Evolutionary conservation across 257 asterid genomes (phyloP).

Genomic region (Plantago elongata): DNA sequence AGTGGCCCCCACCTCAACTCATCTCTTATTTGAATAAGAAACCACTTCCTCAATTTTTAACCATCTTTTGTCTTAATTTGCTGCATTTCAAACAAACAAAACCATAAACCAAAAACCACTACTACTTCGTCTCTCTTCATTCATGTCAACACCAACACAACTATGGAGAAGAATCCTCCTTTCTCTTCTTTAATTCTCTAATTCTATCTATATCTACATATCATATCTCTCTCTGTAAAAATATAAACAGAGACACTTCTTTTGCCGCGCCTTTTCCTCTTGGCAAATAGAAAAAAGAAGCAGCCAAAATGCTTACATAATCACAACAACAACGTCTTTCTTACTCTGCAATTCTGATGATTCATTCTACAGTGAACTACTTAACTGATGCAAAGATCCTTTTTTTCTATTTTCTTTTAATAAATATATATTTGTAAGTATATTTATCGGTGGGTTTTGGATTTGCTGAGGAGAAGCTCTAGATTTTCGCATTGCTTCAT

Average conservation of each 20-base stretch:
- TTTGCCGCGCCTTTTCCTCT: conserved; percentile 9
- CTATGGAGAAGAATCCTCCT: no score
- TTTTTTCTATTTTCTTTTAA: neutral
- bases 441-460: neutral
- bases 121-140: neutral
- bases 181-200: no score
- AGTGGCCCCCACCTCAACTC: neutral
- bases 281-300: neutral
- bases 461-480: neutral
- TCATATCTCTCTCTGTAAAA: conserved; percentile 7
- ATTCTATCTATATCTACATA: no score
- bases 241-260: neutral
- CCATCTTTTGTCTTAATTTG: no score
- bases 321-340: no score
- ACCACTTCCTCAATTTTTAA: neutral
- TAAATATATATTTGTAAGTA: no score
- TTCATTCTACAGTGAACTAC: no score
- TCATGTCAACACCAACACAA: no score
- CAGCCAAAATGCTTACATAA: no score
- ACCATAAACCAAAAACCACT: neutral
- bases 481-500: conserved; percentile 27
- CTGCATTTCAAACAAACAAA: neutral
- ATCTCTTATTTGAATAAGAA: conserved; percentile 3
- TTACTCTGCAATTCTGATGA: no score
- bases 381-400: neutral